A percentile compares a stretch with the other conserved stretches of the same genome.
Conservation (phyloP, 2,329 filamentous ascomycete genomes). For the Diaporthe sp. region DNA sequence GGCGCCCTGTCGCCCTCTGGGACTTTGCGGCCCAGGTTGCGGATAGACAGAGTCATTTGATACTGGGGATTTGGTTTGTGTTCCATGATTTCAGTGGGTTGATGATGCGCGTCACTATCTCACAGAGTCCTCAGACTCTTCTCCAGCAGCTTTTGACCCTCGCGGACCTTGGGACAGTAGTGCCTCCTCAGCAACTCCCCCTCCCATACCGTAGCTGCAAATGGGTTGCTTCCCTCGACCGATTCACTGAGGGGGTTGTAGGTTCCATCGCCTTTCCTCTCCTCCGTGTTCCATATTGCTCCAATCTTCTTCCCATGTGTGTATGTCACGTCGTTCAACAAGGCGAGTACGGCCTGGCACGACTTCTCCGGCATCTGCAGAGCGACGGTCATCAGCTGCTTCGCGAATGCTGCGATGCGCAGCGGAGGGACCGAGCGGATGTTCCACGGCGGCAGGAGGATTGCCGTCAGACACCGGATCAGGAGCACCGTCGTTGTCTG, state of each 20-base stretch:
- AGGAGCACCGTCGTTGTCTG: constrained; percentile 95
- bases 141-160: constrained; percentile 78
- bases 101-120: constrained; percentile 38
- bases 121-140: constrained; percentile 65
- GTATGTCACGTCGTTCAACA: constrained; percentile 84
- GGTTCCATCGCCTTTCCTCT: constrained; percentile 89
- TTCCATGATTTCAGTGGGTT: neutral
- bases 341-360: constrained; percentile 80
- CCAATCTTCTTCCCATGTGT: constrained; percentile 86
- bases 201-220: constrained; percentile 93
- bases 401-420: constrained; percentile 91
- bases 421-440: constrained; percentile 83
- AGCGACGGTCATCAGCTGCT: constrained; percentile 86
- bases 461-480: constrained; percentile 85
- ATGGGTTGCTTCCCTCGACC: constrained; percentile 90
- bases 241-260: constrained; percentile 82
- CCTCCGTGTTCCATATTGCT: constrained; percentile 94
- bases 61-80: neutral
- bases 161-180: constrained; percentile 88
- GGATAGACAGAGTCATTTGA: constrained; percentile 31
- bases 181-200: constrained; percentile 88
- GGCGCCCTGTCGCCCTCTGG: constrained; percentile 15
- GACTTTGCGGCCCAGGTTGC: constrained; percentile 33
- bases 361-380: constrained; percentile 95
- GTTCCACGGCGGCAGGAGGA: constrained; percentile 82